Base-by-base conservation (phyloP, 331 rosid species). In the Telfairia occidentalis region DNA sequence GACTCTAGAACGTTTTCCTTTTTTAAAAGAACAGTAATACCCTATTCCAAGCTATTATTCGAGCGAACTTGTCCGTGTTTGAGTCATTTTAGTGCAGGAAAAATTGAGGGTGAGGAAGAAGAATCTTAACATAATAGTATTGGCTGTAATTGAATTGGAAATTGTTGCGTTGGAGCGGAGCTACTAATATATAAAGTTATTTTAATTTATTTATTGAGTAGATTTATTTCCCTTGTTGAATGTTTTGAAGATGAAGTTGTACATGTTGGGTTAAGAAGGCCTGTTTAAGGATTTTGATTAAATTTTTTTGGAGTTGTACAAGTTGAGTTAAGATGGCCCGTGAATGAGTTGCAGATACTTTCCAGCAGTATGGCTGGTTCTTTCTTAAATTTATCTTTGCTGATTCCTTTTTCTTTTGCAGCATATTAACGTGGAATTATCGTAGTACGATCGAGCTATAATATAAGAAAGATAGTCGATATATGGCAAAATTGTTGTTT, bases 401-500 rank as follows among this genome's bases (percentile, higher is more conserved):
- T 32, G 45, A 2, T 61, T 61, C 70, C 45, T 38, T 38, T 65
- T 21, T 37, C n/a, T 9, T 23, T 38, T 65, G 19, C 72, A 65
- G 72, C 30, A 65, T 21, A 19, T 42, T 38, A 49, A 21, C 23
- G 18, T 61, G 70, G 26, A 32, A 61, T 0, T 61, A 61, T 63
- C 48, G 16, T 12, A 9, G 49, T 29, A 10, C 19, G 48, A 4
- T 4, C 15, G 15, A 64, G 28, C n/a, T 35, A n/a, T 64, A 18
- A 19, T 37, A 37, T 10, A 64, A 37, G 45, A 35, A 4, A 37
- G 18, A 37, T 37, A 35, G 29, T 9, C n/a, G 57, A 18, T 28
- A 43, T 26, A 74, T 74, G 77, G 66, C 77, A 10, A 74, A 53
- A 35, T 74, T 53, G 11, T 40, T 74, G 65, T 74, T 54, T 54